Percentiles rank a stretch among this genome's conserved stretches.
Conservation (phyloP, 2,329 filamentous ascomycete genomes). For the Zalaria sp. region DNA sequence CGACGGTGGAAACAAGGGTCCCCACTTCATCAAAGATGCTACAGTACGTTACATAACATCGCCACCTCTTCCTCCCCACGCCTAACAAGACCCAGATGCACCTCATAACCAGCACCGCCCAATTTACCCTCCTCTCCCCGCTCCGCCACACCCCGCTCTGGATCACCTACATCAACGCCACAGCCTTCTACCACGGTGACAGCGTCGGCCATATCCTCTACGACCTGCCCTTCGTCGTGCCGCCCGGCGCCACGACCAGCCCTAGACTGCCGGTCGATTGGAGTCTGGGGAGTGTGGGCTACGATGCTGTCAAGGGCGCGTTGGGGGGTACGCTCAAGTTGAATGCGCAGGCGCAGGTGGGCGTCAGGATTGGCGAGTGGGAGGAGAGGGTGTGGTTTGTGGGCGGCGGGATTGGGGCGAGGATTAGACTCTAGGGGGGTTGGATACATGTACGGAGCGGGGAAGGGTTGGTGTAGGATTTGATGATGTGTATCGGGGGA, state of each 20-base stretch:
- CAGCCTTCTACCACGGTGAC: conserved; percentile 65
- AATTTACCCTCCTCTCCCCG: conserved; percentile 72
- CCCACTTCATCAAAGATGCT: conserved; percentile 70
- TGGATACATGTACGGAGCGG: too few species aligned
- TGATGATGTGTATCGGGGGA: too few species aligned
- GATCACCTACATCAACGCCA: conserved; percentile 69
- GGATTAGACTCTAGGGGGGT: conserved; percentile 23
- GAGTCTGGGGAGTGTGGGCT: conserved; percentile 64
- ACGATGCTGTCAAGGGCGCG: conserved; percentile 65
- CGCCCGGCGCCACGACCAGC: conserved; percentile 50
- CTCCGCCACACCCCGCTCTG: conserved; percentile 58
- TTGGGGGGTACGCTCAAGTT: conserved; percentile 68
- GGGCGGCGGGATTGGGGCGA: conserved; percentile 32
- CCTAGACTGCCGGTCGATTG: conserved; percentile 73
- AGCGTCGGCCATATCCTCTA: conserved; percentile 67
- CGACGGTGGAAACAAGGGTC: conserved; percentile 28
- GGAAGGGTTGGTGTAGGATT: too few species aligned
- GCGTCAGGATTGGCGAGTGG: conserved; percentile 62
- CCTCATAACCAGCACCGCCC: conserved; percentile 70
- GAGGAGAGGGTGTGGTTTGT: conserved; percentile 49
- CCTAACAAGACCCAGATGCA: conserved; percentile 41
- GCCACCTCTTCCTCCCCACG: too few species aligned
- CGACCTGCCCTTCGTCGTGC: conserved; percentile 58
- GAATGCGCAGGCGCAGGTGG: conserved; percentile 63
- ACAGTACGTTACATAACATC: conserved; percentile 30